A percentile compares a stretch with the other conserved stretches of the same genome.
phyloP scores from a whole-genome alignment of 2,329 filamentous ascomycete genomes.

The Paramyrothecium sp. region DNA sequence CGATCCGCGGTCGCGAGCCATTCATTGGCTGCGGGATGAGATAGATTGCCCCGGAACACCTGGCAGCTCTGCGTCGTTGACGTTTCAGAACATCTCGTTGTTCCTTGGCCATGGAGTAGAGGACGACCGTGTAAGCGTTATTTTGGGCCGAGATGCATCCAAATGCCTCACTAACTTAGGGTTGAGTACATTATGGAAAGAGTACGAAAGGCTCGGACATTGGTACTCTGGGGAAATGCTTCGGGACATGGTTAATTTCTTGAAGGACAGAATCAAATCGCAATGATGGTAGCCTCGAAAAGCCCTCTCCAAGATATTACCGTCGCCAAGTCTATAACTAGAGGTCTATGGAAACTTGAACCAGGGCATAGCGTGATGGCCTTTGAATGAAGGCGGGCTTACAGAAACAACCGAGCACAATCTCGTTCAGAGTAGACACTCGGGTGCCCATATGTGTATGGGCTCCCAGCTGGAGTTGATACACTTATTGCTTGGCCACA shows the following conservation, averaged over 20 bases:
- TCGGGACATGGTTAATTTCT: constrained; percentile 25
- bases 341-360: no score
- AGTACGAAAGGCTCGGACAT: constrained; percentile 36
- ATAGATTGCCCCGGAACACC: neutral
- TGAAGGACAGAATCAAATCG: no score
- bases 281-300: no score
- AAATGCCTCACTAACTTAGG: constrained; percentile 26
- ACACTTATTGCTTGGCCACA: neutral
- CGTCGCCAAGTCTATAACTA: no score
- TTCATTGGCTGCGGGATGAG: neutral
- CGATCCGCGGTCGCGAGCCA: neutral
- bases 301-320: no score
- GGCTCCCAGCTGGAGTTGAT: no score
- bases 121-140: constrained; percentile 34
- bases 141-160: constrained; percentile 25
- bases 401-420: no score
- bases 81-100: constrained; percentile 25
- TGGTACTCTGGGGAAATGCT: constrained; percentile 38
- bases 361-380: no score
- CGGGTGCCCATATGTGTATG: no score
- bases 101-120: constrained; percentile 39
- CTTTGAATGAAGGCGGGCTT: no score
- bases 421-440: no score
- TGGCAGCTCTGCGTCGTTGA: neutral
- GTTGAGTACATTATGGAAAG: constrained; percentile 24